Conservation (phyloP, 2,329 filamentous ascomycete species). For the Paecilomyces niveus region DNA sequence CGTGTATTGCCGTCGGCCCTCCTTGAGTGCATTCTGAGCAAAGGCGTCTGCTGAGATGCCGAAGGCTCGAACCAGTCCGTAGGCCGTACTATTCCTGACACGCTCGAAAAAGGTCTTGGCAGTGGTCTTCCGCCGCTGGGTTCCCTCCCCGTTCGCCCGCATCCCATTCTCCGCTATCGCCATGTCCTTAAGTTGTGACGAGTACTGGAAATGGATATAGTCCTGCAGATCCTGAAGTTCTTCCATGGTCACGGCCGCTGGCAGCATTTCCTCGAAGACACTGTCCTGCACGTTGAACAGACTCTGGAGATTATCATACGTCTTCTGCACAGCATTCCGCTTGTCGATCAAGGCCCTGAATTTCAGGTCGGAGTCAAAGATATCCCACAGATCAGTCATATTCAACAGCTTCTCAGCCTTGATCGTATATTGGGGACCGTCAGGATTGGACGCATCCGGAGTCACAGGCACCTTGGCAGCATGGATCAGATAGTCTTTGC, state of each 20-base stretch:
- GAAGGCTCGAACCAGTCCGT: conserved; percentile 77
- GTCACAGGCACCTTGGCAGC: conserved; percentile 62
- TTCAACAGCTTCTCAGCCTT: conserved; percentile 80
- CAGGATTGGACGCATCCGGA: conserved; percentile 58
- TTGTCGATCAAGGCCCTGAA: conserved; percentile 91
- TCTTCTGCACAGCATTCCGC: conserved; percentile 74
- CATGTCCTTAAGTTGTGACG: conserved; percentile 73
- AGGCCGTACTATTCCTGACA: conserved; percentile 71
- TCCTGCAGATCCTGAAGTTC: conserved; percentile 95
- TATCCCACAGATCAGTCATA: conserved; percentile 90
- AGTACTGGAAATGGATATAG: conserved; percentile 92
- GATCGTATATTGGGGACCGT: conserved; percentile 66
- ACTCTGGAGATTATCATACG: conserved; percentile 65
- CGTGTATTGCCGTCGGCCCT: conserved; percentile 70
- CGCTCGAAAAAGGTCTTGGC: conserved; percentile 76
- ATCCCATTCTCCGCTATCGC: conserved; percentile 42
- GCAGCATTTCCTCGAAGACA: conserved; percentile 76
- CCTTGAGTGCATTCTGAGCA: conserved; percentile 74
- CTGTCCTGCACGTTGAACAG: conserved; percentile 62
- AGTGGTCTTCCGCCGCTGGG: conserved; percentile 73
- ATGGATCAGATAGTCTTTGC: conserved; percentile 95
- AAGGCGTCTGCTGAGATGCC: conserved; percentile 85
- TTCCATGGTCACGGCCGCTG: conserved; percentile 75
- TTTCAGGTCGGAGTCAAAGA: conserved; percentile 90
- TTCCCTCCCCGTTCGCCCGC: conserved; percentile 52